Conservation (phyloP, 257 asterid species). For the Cruciata laevipes region DNA sequence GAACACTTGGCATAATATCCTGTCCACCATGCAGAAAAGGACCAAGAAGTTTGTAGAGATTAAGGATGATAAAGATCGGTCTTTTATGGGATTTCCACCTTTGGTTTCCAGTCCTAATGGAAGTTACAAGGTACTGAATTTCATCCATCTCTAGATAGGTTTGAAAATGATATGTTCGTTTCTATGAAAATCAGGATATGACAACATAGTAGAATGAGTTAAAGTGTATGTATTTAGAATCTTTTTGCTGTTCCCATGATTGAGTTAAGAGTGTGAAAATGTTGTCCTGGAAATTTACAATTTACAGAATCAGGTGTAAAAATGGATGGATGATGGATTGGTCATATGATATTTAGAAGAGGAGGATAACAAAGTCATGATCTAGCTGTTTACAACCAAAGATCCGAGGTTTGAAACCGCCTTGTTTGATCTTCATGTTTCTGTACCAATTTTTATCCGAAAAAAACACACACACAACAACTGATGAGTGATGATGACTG, state of each 20-base stretch:
- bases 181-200: too few species aligned
- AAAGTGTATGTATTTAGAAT: neutral
- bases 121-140: constrained; percentile 20
- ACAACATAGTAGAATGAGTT: too few species aligned
- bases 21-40: constrained; percentile 63
- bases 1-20: constrained; percentile 80
- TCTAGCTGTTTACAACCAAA: neutral
- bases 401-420: neutral
- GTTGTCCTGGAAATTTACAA: neutral
- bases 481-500: too few species aligned
- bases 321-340: neutral
- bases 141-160: neutral
- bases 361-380: neutral
- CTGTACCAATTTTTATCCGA: neutral
- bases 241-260: neutral
- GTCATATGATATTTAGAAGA: neutral
- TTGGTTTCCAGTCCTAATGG: constrained; percentile 18
- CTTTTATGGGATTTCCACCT: constrained; percentile 20
- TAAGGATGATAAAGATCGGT: constrained; percentile 12
- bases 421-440: neutral
- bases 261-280: neutral
- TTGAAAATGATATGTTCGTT: too few species aligned
- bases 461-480: neutral
- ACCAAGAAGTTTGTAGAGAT: constrained; percentile 43
- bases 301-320: neutral